Evolutionary conservation across 2,329 filamentous ascomycete genomes (phyloP).

Genomic region (Aspergillus viridinutans): DNA sequence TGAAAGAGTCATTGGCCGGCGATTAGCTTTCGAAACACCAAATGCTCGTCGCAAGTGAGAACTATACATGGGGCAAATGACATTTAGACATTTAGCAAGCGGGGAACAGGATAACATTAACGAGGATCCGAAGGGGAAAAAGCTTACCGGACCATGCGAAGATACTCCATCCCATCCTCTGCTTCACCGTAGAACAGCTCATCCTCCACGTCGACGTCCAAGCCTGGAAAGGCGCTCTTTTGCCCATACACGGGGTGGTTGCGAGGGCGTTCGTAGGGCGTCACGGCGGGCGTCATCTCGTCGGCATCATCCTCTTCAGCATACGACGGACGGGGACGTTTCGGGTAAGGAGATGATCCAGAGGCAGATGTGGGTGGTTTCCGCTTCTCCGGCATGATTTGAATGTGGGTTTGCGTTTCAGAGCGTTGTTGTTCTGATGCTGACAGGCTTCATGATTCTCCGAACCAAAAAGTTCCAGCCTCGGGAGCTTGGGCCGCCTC

Average conservation of each 20-base stretch:
- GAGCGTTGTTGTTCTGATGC: slow-evolving; percentile 3
- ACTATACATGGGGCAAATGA: slow-evolving; percentile 8
- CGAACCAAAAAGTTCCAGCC: background rate
- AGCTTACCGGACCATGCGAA: slow-evolving; percentile 66
- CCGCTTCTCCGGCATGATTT: slow-evolving; percentile 33
- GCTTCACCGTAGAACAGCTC: slow-evolving; percentile 66
- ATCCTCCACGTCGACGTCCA: slow-evolving; percentile 46
- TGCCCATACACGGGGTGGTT: slow-evolving; percentile 66
- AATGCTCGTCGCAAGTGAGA: slow-evolving; percentile 5
- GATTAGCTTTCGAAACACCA: slow-evolving; percentile 13
- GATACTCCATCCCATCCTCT: slow-evolving; percentile 64
- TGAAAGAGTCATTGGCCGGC: slow-evolving; percentile 7
- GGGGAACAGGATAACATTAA: slow-evolving; percentile 2
- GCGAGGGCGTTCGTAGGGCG: slow-evolving; percentile 36
- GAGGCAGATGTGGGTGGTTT: slow-evolving; percentile 19
- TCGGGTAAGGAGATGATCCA: slow-evolving; percentile 18
- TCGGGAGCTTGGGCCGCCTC: slow-evolving; percentile 24
- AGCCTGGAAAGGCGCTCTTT: slow-evolving; percentile 65
- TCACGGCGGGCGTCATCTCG: slow-evolving; percentile 11
- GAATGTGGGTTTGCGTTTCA: background rate
- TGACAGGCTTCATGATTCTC: background rate
- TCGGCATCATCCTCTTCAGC: slow-evolving; percentile 27
- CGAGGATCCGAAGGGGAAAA: slow-evolving; percentile 18
- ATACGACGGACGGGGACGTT: slow-evolving; percentile 29
- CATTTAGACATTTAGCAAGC: slow-evolving; percentile 19